These are phyloP conservation scores for Dysphania ambrosioides DNA, from an alignment of 148 eudicot species.

Conservation along the genomic window DNA sequence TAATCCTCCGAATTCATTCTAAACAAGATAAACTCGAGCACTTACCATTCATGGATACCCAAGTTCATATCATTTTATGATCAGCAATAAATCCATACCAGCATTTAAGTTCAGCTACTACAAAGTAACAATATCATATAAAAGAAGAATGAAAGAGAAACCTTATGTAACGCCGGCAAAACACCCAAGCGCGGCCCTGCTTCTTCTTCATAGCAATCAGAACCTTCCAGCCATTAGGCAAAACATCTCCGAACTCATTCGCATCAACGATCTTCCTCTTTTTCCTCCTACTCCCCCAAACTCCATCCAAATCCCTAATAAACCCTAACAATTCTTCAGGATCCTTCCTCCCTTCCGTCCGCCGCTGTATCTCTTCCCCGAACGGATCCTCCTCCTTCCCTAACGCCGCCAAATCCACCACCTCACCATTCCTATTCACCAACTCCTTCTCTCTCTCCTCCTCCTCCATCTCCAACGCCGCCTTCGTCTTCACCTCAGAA, in stretches of 20 bases:
- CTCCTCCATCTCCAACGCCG: slow-evolving; percentile 11
- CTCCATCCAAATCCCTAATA: slow-evolving; percentile 56
- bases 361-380: slow-evolving; percentile 42
- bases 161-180: slow-evolving; percentile 77
- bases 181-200: slow-evolving; percentile 64
- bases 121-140: neutral
- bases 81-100: neutral
- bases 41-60: neutral
- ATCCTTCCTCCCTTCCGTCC: slow-evolving; percentile 48
- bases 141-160: slow-evolving; percentile 22
- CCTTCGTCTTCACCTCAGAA: slow-evolving; percentile 27
- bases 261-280: slow-evolving; percentile 88
- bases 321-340: slow-evolving; percentile 75
- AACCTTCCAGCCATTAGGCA: slow-evolving; percentile 86
- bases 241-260: slow-evolving; percentile 52
- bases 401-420: slow-evolving; percentile 53
- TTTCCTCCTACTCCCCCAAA: slow-evolving; percentile 90
- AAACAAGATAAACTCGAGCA: neutral
- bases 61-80: neutral
- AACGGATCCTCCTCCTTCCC: slow-evolving; percentile 59
- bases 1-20: neutral
- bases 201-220: slow-evolving; percentile 69
- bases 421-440: slow-evolving; percentile 55
- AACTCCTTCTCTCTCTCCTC: slow-evolving; percentile 54
- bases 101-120: neutral